These are phyloP conservation scores for Phyllosticta citriasiana DNA, from an alignment of 2,329 filamentous ascomycete genomes.

Conservation along the genomic window DNA sequence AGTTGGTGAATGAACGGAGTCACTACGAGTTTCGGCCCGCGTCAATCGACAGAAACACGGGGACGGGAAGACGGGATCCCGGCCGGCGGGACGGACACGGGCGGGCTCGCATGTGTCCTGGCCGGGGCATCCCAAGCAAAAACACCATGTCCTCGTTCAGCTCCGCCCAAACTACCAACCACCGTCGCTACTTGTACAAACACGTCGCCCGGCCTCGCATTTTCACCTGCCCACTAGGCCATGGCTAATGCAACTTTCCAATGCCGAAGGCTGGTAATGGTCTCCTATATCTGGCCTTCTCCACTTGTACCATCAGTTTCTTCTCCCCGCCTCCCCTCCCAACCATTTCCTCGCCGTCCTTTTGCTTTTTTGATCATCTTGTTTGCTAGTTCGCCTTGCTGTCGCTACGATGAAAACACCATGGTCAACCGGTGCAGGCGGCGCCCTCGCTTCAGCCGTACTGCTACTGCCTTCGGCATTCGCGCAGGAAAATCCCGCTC, in stretches of 20 bases:
- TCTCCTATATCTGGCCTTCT: not conserved
- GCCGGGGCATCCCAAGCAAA: not conserved
- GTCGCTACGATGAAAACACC: constrained; percentile 23
- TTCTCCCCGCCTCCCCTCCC: not conserved
- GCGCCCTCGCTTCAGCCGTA: constrained; percentile 30
- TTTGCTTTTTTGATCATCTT: not conserved
- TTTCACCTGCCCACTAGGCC: not conserved
- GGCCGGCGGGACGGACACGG: not conserved
- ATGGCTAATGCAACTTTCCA: not conserved
- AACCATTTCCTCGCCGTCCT: constrained; percentile 8
- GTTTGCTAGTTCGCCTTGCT: not conserved
- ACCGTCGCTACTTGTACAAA: not conserved
- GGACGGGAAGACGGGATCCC: not conserved
- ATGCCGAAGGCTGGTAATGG: constrained; percentile 4
- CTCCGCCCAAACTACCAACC: not conserved
- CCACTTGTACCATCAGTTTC: not conserved
- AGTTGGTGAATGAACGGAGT: not conserved
- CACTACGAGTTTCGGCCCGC: not conserved
- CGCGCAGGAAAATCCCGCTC: constrained; percentile 53
- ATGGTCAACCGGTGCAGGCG: constrained; percentile 17
- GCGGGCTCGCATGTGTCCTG: not conserved
- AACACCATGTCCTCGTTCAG: not conserved
- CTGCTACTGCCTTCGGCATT: constrained; percentile 31
- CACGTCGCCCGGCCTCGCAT: not conserved
- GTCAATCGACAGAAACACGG: not conserved